Base-by-base conservation (phyloP, 495 filamentous ascomycete genomes). In the Aspergillus mulundensis region DNA sequence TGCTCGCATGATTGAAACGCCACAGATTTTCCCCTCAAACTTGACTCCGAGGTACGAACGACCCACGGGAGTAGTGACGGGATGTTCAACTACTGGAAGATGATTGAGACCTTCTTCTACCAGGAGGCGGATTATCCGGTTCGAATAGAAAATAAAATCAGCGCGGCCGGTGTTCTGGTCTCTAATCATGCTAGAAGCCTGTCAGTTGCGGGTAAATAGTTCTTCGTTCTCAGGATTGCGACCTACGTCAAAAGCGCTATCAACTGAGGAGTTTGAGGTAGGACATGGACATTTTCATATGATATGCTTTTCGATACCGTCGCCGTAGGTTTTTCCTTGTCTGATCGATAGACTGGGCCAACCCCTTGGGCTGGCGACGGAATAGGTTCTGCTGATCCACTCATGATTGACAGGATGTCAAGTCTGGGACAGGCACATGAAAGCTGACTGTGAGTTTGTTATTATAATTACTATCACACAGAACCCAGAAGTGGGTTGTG, bases 71-170 rank as follows among this genome's bases (percentile, higher is more conserved):
- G 94, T 97, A 18, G 87, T 94, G 58, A 97, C 83, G 3, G 86
- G 84, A 64, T 94, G 89, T 61, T 88, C 86, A 25, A 95, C 81
- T 19, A 95, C 90, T 15, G 94, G 94, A 24, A 97, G 84, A 71
- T 98, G 94, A 71, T 98, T 98, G 32, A 98, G 79, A 12, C 95
- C 94, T 72, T 97, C 94, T 71, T 98, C 94, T 21, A 98, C 95
- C 11, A 98, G 81, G n/a, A 98, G 81, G 20, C 95, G 90, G 66
- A 97, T 97, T 66, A 98, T 97, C 59, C 94, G 85, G 76, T 98
- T 98, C 45, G 93, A 96, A 72, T 97, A 96, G 78, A 98, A 98
- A 64, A 98, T 96, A 71, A 97, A 98, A 72, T 97, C 94, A 34
- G 90, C 94, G 47, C 94, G 87, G 28, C 81, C 79, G 8, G 95